Conservation (phyloP, 495 filamentous ascomycete genomes). For the Gamarada debralockiae region DNA sequence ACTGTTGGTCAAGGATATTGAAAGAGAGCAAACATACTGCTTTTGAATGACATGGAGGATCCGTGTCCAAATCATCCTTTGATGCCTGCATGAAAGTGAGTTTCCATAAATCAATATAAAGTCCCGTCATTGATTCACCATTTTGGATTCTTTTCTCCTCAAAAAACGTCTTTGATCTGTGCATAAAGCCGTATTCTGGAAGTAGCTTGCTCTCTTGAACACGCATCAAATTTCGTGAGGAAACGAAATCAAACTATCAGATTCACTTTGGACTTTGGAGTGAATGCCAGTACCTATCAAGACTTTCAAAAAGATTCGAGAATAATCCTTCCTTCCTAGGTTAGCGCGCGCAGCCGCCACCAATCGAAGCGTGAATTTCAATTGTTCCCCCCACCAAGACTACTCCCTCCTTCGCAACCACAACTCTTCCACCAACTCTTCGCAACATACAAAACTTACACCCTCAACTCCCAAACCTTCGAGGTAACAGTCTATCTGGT, state of each 20-base stretch:
- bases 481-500: neutral
- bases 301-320: too few species aligned
- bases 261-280: too few species aligned
- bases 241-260: too few species aligned
- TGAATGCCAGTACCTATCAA: too few species aligned
- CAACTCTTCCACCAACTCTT: neutral
- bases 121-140: too few species aligned
- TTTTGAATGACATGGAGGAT: conserved; percentile 66
- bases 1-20: neutral
- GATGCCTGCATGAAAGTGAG: conserved; percentile 6
- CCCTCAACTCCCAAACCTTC: neutral
- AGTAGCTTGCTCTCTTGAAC: too few species aligned
- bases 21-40: conserved; percentile 57
- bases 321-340: neutral
- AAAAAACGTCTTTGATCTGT: too few species aligned
- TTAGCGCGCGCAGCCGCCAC: neutral
- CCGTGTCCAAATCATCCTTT: conserved; percentile 18
- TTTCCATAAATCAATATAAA: neutral
- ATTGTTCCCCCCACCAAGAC: conserved; percentile 15
- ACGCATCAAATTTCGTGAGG: too few species aligned
- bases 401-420: conserved; percentile 4
- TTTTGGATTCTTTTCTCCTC: too few species aligned
- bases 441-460: neutral
- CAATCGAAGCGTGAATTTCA: neutral
- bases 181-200: too few species aligned